These are phyloP conservation scores for Maudiozyma bulderi DNA, from an alignment of 805 yeast species.

Conservation along the genomic window DNA sequence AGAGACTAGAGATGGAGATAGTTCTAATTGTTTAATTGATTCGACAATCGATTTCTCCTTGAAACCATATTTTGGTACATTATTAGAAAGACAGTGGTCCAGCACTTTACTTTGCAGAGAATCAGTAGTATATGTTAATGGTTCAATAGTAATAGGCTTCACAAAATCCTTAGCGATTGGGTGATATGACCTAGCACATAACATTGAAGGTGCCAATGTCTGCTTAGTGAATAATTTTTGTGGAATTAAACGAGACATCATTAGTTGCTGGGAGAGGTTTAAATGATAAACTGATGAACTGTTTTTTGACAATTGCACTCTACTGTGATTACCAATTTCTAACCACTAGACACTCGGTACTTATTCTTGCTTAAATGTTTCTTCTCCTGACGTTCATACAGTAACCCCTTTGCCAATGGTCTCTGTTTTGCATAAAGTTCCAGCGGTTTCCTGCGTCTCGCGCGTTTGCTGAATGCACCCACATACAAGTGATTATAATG, in stretches of 20 bases:
- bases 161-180: slow-evolving; percentile 19
- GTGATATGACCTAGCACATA: slow-evolving; percentile 17
- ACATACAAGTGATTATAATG: no score
- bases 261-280: neutral
- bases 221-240: neutral
- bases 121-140: slow-evolving; percentile 20
- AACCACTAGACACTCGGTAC: no score
- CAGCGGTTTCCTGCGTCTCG: no score
- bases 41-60: slow-evolving; percentile 25
- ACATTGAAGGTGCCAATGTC: neutral
- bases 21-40: slow-evolving; percentile 20
- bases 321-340: no score
- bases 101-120: slow-evolving; percentile 22
- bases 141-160: slow-evolving; percentile 11
- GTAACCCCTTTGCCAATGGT: no score
- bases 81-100: slow-evolving; percentile 17
- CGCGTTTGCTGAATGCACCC: no score
- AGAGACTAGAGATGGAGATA: slow-evolving; percentile 20
- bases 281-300: neutral
- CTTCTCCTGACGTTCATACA: no score
- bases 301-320: neutral
- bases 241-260: neutral
- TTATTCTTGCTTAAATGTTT: no score
- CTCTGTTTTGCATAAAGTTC: no score
- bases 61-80: slow-evolving; percentile 27